Base-by-base conservation (phyloP, 441 rosid genomes). In the Populus hybrid region DNA sequence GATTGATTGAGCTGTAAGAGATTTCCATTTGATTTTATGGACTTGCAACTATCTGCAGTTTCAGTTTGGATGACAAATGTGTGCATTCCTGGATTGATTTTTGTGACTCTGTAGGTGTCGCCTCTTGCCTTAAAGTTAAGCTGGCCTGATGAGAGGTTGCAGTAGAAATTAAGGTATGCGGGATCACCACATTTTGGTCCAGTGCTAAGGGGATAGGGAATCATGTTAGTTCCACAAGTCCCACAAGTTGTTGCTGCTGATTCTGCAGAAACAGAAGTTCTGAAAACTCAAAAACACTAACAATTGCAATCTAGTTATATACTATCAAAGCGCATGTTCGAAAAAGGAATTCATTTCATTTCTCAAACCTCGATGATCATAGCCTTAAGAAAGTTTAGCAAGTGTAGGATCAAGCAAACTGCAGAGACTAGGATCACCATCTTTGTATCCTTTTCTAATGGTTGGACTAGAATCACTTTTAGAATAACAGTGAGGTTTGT, bases 151-250 rank as follows among this genome's bases (percentile, higher is more conserved):
- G 88, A 77, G 36, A 69, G 76, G 78, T 90, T 84, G 76, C 97
- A 90, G 73, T 68, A 69, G 82, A 92, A 91, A 76, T 66, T 82
- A 29, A 78, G 73, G 81, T 92, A 91, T 76, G 10, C 72, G 26
- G 89, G 74, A 69, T 92, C 94, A 2, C 95, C 97, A 68, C 95
- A 92, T 65, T 77, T 82, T 21, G 80, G 70, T 75, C 86, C 87
- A 12, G 87, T 89, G 86, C 95, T 90, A 23, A 92, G 88, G 7
- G 95, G 94, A 78, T 93, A 90, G 10, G 95, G 93, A 69, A 89
- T 80, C 59, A 81, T 67, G 84, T 82, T 87, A 8, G 91, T 81
- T 33, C 92, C 91, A 40, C 94, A 90, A 21, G 84, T 79, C 70
- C 74, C 81, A 70, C 95, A 92, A 77, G 61, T 79, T 79, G 87